Conservation (phyloP, 495 filamentous ascomycete genomes). For the Xylaria acuta region DNA sequence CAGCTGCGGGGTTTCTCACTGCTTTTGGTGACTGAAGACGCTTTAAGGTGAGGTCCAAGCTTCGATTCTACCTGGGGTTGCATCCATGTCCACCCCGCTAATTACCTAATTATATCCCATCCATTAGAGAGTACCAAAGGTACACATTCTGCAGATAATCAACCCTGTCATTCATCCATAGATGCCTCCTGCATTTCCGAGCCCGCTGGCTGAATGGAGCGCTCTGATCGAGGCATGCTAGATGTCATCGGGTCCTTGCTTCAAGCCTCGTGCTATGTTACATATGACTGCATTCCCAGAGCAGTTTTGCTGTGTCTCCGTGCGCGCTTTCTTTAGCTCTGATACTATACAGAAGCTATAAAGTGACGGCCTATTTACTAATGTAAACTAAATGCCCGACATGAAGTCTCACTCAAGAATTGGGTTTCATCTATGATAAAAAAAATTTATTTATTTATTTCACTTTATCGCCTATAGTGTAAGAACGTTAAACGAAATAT, state of each 20-base stretch:
- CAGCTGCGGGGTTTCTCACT: neutral
- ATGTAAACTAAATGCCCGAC: neutral
- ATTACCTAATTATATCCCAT: too few relatives aligned
- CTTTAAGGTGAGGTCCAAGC: too few relatives aligned
- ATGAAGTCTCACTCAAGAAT: neutral
- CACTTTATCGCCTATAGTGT: neutral
- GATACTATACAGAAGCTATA: neutral
- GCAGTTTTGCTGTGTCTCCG: neutral
- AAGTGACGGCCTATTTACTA: neutral
- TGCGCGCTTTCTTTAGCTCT: neutral
- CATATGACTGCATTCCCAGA: neutral
- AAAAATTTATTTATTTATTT: neutral
- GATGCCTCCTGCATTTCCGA: neutral
- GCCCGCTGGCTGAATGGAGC: neutral
- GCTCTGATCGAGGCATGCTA: neutral
- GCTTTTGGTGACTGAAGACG: too few relatives aligned
- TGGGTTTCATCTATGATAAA: too few relatives aligned
- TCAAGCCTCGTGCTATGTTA: neutral
- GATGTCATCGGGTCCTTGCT: neutral
- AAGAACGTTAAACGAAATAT: neutral
- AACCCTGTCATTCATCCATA: neutral
- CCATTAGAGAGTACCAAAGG: too few relatives aligned
- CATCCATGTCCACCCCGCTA: neutral
- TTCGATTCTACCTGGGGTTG: too few relatives aligned
- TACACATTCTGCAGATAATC: slow-evolving; percentile 7